Base-by-base conservation (phyloP, 225 moss, liverwort and hornwort genomes). In the Anthoceros angustus region DNA sequence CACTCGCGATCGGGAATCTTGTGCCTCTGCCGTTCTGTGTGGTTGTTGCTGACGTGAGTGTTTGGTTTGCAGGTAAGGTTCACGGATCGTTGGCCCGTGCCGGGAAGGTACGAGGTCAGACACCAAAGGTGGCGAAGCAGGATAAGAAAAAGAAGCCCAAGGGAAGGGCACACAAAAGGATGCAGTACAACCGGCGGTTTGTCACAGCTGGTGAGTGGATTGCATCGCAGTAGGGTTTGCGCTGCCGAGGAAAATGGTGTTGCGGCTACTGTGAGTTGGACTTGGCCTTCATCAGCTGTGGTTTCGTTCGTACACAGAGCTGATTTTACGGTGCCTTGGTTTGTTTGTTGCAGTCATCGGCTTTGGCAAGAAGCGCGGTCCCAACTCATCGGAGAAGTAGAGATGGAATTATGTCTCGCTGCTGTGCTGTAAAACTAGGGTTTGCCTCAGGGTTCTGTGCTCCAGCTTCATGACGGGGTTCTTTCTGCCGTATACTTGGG, bases 141-240 rank as follows among this genome's bases (percentile, higher is more conserved):
- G 87, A 87, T 50, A 87, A 87, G 76, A 87, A 87, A 78, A 87
- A 87, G 85, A 83, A 79, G 63, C 87, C 87, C 12, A 87, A 82
- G 73, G 87, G 85, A 23, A 78, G 87, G 39, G 87, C 87, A 21
- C 73, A 87, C 79, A 87, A 87, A 80, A 80, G 87, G 62, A 87
- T 87, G 62, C 87, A 87, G 74, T 87, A 85, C 76, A 87, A 87
- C 70, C 76, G 85, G 12, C 83, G 87, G 10, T 87, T 87, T 65
- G 87, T 87, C 25, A 87, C 85, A 42, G 80, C 87, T 10, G 85
- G 87, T 87, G 63, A 39, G 61, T 45, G 32, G 32, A 32, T n/a
- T n/a, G n/a, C n/a, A n/a, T n/a, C n/a, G n/a, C n/a, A n/a, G n/a
- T 32, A 32, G 32, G 32, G 32, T 32, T 32, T 1, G 32, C 32